A percentile compares a stretch with the other conserved stretches of the same genome.
These are phyloP conservation scores for Ceratocystis cacaofunesta DNA, from an alignment of 2,329 filamentous ascomycete genomes.

Conservation along the genomic window DNA sequence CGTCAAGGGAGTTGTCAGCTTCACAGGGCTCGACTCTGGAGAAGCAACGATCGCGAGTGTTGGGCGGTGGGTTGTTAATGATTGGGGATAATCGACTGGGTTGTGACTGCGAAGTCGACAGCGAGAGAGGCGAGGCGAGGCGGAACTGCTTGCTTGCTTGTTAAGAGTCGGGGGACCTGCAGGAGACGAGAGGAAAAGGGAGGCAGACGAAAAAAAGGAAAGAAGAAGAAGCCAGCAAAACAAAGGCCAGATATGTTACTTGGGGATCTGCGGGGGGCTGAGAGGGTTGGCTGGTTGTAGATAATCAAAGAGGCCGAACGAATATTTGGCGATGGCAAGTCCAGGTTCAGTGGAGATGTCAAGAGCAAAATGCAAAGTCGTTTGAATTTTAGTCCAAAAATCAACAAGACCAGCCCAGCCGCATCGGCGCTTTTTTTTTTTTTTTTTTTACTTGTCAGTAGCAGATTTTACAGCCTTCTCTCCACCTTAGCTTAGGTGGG, in stretches of 20 bases:
- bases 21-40: background rate
- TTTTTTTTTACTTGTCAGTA: background rate
- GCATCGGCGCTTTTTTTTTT: conserved; percentile 2
- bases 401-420: background rate
- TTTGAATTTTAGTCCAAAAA: background rate
- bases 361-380: background rate
- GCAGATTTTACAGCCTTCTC: background rate
- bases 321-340: background rate
- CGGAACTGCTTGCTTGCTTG: background rate
- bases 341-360: background rate
- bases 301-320: background rate
- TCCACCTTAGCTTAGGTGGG: background rate
- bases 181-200: background rate
- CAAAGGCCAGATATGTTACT: background rate
- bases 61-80: background rate
- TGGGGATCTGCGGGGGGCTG: background rate
- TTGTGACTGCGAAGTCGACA: background rate
- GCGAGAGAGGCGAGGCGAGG: background rate
- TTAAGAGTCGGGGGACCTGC: background rate
- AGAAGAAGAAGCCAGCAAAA: background rate
- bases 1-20: background rate
- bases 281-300: background rate
- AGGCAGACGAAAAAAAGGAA: background rate
- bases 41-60: background rate
- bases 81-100: background rate